Base-by-base conservation (phyloP, 179 eudicot species). In the Silene coronaria region DNA sequence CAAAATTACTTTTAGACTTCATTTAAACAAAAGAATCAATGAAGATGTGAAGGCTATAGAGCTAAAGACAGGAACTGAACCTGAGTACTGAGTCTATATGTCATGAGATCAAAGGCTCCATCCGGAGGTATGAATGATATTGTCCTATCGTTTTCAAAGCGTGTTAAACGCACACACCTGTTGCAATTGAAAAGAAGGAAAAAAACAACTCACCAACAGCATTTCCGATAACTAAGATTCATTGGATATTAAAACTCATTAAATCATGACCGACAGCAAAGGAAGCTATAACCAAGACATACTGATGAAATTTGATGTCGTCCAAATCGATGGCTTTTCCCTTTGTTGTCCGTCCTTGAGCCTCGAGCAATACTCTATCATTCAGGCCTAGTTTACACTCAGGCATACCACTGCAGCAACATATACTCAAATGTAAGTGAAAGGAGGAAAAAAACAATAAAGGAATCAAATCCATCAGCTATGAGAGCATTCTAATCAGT, bases 301-400 rank as follows among this genome's bases (percentile, higher is more conserved):
- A 94, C 98, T 91, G 98, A 83, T 93, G 98, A 84, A 93, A 93
- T 80, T 93, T 93, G 82, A 93, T 93, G 86, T 93, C 98, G 66
- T 93, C 98, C 58, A 93, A 82, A 84, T 93, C 98, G 67, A 93
- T 90, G 76, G 98, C 90, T 77, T 93, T 93, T 77, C 98, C 98
- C 78, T 91, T 93, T 19, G 97, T 72, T 57, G 97, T 70, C 79
- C 93, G 85, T 28, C 98, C 98, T 85, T 93, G 98, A 12, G 98
- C 98, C 79, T 93, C 98, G 83, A 93, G 80, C 63, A 93, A 77
- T 66, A 93, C 91, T 86, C 96, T 84, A 80, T 93, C 98, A 80
- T 93, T 93, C 48, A 93, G 88, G 73, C 98, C 98, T 45, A 93
- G 91, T 82, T 93, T 93, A 85, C 98, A 93, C 84, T 93, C 98